Base-by-base conservation (phyloP, 2,329 filamentous ascomycete species). In the Cyphellophora attinorum region DNA sequence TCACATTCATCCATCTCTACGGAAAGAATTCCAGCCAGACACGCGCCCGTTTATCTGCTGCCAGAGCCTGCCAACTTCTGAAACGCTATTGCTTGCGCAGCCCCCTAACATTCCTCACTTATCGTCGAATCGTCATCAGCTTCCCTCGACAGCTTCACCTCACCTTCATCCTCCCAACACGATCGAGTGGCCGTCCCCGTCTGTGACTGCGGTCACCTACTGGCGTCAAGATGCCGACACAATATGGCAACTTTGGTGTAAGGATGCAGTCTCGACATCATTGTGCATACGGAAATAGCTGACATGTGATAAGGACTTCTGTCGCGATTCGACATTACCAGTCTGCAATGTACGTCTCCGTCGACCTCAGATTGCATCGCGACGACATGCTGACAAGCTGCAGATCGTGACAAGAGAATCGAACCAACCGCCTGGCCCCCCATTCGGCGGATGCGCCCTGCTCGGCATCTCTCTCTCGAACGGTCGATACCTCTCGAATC, bases 311-410 rank as follows among this genome's bases (percentile, higher is more conserved):
- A 39, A 89, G 82, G 65, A 81, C 55, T 88, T 91, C 58, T 91
- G 84, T 70, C 79, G 74, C 56, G 82, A 88, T 64, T 83, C 83
- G 51, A 88, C 82, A 38, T 68, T 89, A 51, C 83, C 84, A 35
- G 68, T 89, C 51, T 91, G 83, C 69, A 89, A 89, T 71, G 82
- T 88, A 72, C 52, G 80, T 30, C 11, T 13, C 19, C 25, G 17
- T 29, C 19, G 5, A 5, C 14, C 19, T 13, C 27, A 37, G 15
- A 35, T 44, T 52, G 32, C 54, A 28, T 18, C 42, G 51, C 33
- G 54, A 28, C 25, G 36, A 27, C 35, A 32, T 30, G 30, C 38
- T n/a, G n/a, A n/a, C 44, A 19, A 28, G 21, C 31, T 44, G 45
- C 51, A 85, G 79, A 70, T 93, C 48, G 76, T 89, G 51, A 66